Base-by-base conservation (phyloP, 768 basidiomycete species). In the Leccinum boreale region DNA sequence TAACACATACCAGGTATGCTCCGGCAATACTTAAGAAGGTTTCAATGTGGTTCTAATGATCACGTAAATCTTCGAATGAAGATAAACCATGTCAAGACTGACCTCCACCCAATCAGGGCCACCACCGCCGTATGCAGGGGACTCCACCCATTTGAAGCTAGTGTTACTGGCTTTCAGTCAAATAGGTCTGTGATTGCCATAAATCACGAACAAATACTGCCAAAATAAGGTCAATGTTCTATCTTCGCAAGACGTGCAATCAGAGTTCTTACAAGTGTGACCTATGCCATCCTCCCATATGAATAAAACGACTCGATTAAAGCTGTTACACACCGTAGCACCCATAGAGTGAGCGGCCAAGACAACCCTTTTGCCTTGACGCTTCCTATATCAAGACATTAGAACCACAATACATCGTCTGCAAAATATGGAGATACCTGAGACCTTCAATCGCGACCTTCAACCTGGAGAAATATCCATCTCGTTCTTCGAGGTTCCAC, bases 61-160 rank as follows among this genome's bases (percentile, higher is more conserved):
- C 29, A 15, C 9, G 52, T 59, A 26, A 62, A 44, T 21, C 4
- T 57, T 51, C 21, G 15, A 23, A 50, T 15, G 7, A 29, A 9
- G 4, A 12, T 54, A 36, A 5, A 11, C n/a, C 42, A 19, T 29
- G 14, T 6, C 19, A 28, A 28, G 19, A 42, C 51, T 11, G 59
- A 92, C 92, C 79, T 98, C 95, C 12, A 96, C 94, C 96, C 96
- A 98, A 26, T 83, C 76, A 7, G 84, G 75, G 3, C 95, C 96
- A 14, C 94, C 96, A 2, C 81, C 80, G 8, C 94, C 94, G 61
- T 88, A 85, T 45, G 80, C 75, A 9, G 87, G 86, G 1, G 92
- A 90, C 74, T 98, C 96, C 0, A 96, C 95, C 96, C 96, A 99
- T 77, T 97, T 96, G 67, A 95, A 82, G 69, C 94, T 95, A 58